Percentiles rank a stretch among this genome's conserved stretches.
phyloP scores from a whole-genome alignment of 805 yeast species.

The Saturnispora kantuleensis region DNA sequence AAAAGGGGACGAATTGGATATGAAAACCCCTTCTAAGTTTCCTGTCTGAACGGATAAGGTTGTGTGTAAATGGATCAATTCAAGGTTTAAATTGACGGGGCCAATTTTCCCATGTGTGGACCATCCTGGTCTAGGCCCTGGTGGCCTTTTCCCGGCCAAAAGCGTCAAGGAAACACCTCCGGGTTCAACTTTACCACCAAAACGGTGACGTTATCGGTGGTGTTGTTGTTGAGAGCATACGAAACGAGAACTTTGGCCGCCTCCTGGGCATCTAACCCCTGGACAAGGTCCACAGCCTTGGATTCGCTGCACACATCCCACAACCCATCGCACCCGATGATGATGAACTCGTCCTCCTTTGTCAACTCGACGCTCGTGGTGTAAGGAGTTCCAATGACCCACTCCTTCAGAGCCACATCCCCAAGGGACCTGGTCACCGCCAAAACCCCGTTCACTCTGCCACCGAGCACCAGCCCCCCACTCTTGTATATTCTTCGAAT shows the following conservation, averaged over 20 bases:
- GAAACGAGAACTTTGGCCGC: slow-evolving; percentile 63
- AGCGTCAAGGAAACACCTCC: slow-evolving; percentile 1
- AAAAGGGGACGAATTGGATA: too few relatives aligned
- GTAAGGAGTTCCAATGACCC: slow-evolving; percentile 84
- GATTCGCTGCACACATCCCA: slow-evolving; percentile 93
- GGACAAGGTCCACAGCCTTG: slow-evolving; percentile 66
- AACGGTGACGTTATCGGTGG: slow-evolving; percentile 88
- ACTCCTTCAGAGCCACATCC: slow-evolving; percentile 81
- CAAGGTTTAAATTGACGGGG: too few relatives aligned
- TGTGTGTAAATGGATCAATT: too few relatives aligned
- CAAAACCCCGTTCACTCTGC: slow-evolving; percentile 89
- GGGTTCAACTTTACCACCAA: slow-evolving; percentile 67
- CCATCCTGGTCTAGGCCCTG: background rate
- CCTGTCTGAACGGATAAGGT: too few relatives aligned
- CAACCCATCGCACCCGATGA: slow-evolving; percentile 91
- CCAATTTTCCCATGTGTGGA: too few relatives aligned
- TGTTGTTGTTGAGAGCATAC: slow-evolving; percentile 64
- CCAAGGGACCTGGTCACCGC: slow-evolving; percentile 94
- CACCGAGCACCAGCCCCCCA: slow-evolving; percentile 85
- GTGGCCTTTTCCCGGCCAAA: background rate
- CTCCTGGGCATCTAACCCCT: slow-evolving; percentile 39
- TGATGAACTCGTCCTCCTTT: slow-evolving; percentile 62
- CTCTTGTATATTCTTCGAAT: slow-evolving; percentile 59
- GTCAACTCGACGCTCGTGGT: slow-evolving; percentile 78
- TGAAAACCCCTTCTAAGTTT: too few relatives aligned